phyloP scores from a whole-genome alignment of 495 filamentous ascomycete genomes.

The Durotheca rogersii region DNA sequence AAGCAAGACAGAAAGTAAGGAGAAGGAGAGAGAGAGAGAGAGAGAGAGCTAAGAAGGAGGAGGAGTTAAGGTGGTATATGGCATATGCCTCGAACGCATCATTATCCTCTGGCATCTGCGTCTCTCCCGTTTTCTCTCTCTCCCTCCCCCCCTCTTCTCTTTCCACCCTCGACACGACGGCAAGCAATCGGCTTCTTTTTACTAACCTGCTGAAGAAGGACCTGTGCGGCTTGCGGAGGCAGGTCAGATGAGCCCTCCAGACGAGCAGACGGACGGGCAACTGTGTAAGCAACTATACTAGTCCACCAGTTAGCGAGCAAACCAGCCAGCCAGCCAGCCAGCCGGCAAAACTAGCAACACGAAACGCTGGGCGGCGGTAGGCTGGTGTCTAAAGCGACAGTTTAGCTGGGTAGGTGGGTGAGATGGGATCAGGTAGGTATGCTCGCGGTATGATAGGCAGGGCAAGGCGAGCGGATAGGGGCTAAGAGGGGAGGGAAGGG shows the following conservation, averaged over 20 bases:
- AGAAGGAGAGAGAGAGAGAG: too few relatives aligned
- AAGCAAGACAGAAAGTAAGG: too few relatives aligned
- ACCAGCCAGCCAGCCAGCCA: conserved; percentile 12
- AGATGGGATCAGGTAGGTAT: too few relatives aligned
- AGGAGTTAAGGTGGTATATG: too few relatives aligned
- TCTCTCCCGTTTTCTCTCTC: too few relatives aligned
- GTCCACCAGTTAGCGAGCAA: neutral
- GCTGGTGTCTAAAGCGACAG: conserved; percentile 5
- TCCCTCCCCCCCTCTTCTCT: neutral
- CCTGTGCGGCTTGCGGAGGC: neutral
- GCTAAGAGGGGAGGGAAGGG: neutral
- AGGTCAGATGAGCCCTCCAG: neutral
- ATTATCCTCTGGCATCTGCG: too few relatives aligned
- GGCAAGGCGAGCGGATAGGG: neutral
- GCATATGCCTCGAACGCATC: too few relatives aligned
- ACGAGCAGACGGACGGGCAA: neutral
- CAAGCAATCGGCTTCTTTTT: neutral
- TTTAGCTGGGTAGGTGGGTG: conserved; percentile 5
- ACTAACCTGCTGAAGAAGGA: neutral
- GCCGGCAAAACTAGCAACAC: too few relatives aligned
- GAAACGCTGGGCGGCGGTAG: conserved; percentile 5
- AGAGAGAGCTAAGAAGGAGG: too few relatives aligned
- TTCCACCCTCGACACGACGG: neutral
- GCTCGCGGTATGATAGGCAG: neutral
- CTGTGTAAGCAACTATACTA: neutral